Base-by-base conservation (phyloP, 768 basidiomycete genomes). In the Leccinum barrowsii region DNA sequence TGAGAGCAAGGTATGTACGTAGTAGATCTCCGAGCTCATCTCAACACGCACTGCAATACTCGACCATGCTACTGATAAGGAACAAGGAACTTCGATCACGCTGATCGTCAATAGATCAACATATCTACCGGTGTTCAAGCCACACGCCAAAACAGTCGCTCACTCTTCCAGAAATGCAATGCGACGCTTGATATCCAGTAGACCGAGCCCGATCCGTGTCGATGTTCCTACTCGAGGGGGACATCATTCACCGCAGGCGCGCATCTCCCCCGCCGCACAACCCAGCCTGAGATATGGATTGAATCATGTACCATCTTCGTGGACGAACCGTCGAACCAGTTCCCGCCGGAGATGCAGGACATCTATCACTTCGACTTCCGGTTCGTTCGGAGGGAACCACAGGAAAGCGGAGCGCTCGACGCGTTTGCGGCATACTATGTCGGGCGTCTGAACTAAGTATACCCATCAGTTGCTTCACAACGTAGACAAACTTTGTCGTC, bases 401-500 rank as follows among this genome's bases (percentile, higher is more conserved):
- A 79, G 30, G 67, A 44, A 1, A 67, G 73, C 48, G 57, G 59
- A 0, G 63, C 74, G 8, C 61, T 79, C 21, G 73, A 76, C 48
- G 66, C 67, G 4, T 63, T 79, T 48, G 76, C 71, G 10, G 63
- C 37, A 50, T 28, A 28, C 7, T 80, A 15, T 63, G 63, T 21
- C 69, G 72, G 21, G 62, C 72, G 10, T 58, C 71, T 6, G 57
- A 63, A 3, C 57, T 73, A 50, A 30, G 30, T 30, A 30, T 79
- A 65, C 52, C 62, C 56, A 0, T 57, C 69, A 0, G 63, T 75
- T 22, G 67, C 64, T 71, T 81, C 54, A 63, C 73, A 26, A 69
- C 73, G 6, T 69, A 74, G 8, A 74, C 73, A 48, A 75, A 74
- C 35, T 70, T 73, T 34, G 59, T 80, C 22, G 70, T 72, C 34